Evolutionary conservation across 345 rosid genomes (phyloP).

Genomic region (Hibiscus trionum): DNA sequence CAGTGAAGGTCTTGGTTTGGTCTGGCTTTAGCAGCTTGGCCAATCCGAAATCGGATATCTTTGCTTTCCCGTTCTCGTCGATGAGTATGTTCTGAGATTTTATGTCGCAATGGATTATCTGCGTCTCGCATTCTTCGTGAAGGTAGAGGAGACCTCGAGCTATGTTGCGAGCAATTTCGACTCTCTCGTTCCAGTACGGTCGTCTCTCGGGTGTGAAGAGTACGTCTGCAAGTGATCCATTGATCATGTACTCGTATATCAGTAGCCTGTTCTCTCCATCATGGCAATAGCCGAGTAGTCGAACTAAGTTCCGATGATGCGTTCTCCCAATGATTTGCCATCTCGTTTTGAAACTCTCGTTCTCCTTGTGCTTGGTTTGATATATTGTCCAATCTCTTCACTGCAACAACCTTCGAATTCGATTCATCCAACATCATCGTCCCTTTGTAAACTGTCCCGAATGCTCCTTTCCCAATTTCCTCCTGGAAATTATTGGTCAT

Average conservation of each 20-base stretch:
- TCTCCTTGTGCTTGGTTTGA: conserved; percentile 16
- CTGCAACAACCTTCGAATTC: conserved; percentile 15
- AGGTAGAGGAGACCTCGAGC: conserved; percentile 23
- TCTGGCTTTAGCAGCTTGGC: conserved; percentile 23
- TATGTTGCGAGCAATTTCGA: conserved; percentile 14
- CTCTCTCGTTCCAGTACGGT: conserved; percentile 15
- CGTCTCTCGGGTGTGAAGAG: conserved; percentile 8
- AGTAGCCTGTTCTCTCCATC: conserved; percentile 10
- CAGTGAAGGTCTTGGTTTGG: conserved; percentile 19
- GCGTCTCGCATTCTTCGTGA: conserved; percentile 23
- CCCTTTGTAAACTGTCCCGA: conserved; percentile 26
- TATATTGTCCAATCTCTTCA: conserved; percentile 22
- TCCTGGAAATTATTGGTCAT: conserved; percentile 21
- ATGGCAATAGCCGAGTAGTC: conserved; percentile 10
- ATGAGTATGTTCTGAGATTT: conserved; percentile 23
- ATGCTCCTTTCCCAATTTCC: conserved; percentile 25
- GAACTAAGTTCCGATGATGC: conserved; percentile 25
- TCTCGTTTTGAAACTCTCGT: conserved; percentile 21
- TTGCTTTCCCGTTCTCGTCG: conserved; percentile 10
- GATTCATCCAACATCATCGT: not conserved
- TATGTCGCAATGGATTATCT: conserved; percentile 23
- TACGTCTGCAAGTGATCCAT: conserved; percentile 21
- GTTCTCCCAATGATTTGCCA: conserved; percentile 23
- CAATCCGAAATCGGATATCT: conserved; percentile 27
- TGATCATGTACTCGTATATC: conserved; percentile 25